phyloP scores from a whole-genome alignment of 169 alveolate genomes.

The Neospora caninum region DNA sequence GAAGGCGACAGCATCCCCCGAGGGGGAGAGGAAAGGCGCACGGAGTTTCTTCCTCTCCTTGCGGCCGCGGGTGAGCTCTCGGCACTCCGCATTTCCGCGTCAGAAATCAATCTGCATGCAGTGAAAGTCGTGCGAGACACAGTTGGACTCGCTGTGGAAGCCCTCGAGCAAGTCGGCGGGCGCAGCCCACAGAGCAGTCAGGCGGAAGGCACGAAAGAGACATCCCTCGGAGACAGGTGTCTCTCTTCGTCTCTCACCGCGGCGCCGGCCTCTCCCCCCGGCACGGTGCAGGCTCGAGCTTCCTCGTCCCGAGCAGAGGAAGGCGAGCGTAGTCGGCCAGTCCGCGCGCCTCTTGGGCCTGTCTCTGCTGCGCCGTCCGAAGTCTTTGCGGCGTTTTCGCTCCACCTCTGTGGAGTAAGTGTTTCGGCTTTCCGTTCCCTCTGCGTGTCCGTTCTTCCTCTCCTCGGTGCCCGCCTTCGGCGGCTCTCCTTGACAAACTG shows the following conservation, averaged over 20 bases:
- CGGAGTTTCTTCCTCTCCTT: neutral
- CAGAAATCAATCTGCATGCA: neutral
- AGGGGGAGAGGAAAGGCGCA: neutral
- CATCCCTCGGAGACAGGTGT: too few species aligned
- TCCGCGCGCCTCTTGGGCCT: neutral
- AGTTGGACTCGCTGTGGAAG: neutral
- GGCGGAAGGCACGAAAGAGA: neutral
- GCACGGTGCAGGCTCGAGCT: neutral
- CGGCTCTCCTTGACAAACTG: neutral
- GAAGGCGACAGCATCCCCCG: neutral
- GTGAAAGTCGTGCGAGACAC: neutral
- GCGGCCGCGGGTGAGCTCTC: neutral
- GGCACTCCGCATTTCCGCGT: neutral
- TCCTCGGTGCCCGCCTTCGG: neutral
- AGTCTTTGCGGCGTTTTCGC: neutral
- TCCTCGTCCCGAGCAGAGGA: neutral
- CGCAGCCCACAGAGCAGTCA: neutral
- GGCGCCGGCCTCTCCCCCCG: neutral
- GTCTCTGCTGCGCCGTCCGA: neutral
- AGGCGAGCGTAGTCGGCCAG: neutral
- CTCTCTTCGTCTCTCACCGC: too few species aligned
- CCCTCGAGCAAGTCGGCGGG: neutral
- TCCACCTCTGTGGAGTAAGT: constrained; percentile 2
- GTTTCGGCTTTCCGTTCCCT: neutral
- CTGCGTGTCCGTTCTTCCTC: neutral